Evolutionary conservation across 225 moss, liverwort and hornwort genomes (phyloP).

Genomic region (Bryum argenteum): DNA sequence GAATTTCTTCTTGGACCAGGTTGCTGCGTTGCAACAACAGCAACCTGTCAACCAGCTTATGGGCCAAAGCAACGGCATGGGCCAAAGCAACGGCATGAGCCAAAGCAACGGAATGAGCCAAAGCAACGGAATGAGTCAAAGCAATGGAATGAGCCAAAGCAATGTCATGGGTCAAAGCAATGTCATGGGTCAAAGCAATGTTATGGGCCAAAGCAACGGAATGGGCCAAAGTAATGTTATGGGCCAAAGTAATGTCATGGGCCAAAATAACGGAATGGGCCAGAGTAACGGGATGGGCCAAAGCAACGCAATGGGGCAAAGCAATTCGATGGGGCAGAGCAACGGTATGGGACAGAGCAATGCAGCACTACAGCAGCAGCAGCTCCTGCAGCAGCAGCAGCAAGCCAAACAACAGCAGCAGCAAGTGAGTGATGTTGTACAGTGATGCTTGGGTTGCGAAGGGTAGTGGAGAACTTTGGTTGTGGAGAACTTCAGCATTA

Average conservation of each 20-base stretch:
- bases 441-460: slow-evolving; percentile 15
- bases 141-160: not conserved
- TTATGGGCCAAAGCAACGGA: slow-evolving; percentile 17
- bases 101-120: slow-evolving; percentile 28
- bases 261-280: slow-evolving; percentile 7
- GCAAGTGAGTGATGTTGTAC: slow-evolving; percentile 50
- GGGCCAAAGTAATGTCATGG: slow-evolving; percentile 22
- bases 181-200: not conserved
- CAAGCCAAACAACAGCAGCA: slow-evolving; percentile 46
- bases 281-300: slow-evolving; percentile 21
- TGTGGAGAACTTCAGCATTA: slow-evolving; percentile 14
- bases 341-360: slow-evolving; percentile 4
- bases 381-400: slow-evolving; percentile 62
- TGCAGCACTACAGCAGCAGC: slow-evolving; percentile 58
- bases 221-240: slow-evolving; percentile 30
- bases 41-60: slow-evolving; percentile 64
- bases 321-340: slow-evolving; percentile 12
- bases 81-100: too few species aligned
- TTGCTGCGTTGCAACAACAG: slow-evolving; percentile 60
- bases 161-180: slow-evolving; percentile 15
- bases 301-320: slow-evolving; percentile 9
- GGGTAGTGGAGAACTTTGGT: slow-evolving; percentile 2
- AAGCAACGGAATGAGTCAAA: not conserved
- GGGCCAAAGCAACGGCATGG: slow-evolving; percentile 39
- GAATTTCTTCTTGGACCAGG: slow-evolving; percentile 30